Evolutionary conservation across 2,329 filamentous ascomycete genomes (phyloP), one percentile per base, ranked within the genome.

Genomic region (Stachybotrys chartarum): DNA sequence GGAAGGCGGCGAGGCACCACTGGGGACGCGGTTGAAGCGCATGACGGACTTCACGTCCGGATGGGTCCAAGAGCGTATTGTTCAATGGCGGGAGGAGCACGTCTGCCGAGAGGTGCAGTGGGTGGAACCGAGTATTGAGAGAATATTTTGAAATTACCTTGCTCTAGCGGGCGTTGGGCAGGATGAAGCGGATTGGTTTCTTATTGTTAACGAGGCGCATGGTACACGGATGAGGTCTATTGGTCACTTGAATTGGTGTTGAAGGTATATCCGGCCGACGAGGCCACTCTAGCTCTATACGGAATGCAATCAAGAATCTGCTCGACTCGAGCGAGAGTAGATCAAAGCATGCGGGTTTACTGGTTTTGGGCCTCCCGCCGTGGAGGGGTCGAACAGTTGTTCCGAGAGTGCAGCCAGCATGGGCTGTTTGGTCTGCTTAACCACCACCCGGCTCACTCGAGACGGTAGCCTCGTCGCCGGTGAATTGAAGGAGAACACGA

Each of bases 91-190:
- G 53, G 53, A 58, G 5, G 59, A 57, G 24, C 63, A 59, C 35
- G 60, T 62, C 30, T 70, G 67, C 45, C 54, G 63, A 46, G 60
- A 61, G 48, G 66, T 66, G 8, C 64, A 68, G 54, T 69, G 67
- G 67, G 66, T 70, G 16, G 64, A 65, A n/a, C 66, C 68, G 7
- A 69, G 68, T 53, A 66, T 63, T 42, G 63, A 63, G 56, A 57
- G 64, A 51, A 61, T 66, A 46, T 66, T 66, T 55, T 66, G 52
- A 66, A 17, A 17, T n/a, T n/a, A 47, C 16, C n/a, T 3, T 44
- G 39, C 24, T 2, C 2, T 42, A 42, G 35, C 35, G 10, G 35
- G 35, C 35, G 35, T 42, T 42, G 35, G 35, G 8, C 10, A 42
- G 3, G 35, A 39, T 42, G 24, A 24, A 24, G 24, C 3, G 24